Conservation (phyloP, 768 basidiomycete genomes). For the Termitomyces sp. region DNA sequence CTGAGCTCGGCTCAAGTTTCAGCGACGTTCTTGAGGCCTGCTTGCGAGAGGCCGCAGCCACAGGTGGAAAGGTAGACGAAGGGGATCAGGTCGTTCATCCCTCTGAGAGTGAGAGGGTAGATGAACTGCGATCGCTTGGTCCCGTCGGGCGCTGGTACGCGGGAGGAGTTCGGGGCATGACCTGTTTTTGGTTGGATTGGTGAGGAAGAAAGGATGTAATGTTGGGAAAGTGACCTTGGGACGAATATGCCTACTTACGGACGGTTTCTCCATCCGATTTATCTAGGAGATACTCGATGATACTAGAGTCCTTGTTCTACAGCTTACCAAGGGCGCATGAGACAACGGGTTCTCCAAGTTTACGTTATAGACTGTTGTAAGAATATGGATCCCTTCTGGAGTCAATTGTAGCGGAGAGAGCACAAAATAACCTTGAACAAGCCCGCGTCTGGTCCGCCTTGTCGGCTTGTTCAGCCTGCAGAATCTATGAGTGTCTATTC, state of each 20-base stretch:
- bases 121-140: conserved; percentile 68
- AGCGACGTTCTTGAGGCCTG: conserved; percentile 69
- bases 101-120: conserved; percentile 89
- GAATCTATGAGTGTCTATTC: not conserved
- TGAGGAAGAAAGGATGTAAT: not conserved
- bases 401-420: conserved; percentile 52
- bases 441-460: conserved; percentile 86
- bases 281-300: conserved; percentile 88
- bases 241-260: conserved; percentile 56
- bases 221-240: conserved; percentile 63
- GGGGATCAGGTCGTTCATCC: conserved; percentile 89
- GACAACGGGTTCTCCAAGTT: conserved; percentile 86
- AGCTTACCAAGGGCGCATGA: conserved; percentile 91
- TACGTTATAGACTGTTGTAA: conserved; percentile 58
- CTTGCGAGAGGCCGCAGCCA: conserved; percentile 89
- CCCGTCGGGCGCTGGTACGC: conserved; percentile 35
- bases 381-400: conserved; percentile 50
- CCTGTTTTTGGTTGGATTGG: conserved; percentile 39
- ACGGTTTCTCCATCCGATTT: conserved; percentile 84
- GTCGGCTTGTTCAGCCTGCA: conserved; percentile 81
- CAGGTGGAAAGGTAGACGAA: conserved; percentile 87
- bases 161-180: conserved; percentile 75
- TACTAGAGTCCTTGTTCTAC: conserved; percentile 94
- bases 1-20: conserved; percentile 34
- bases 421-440: conserved; percentile 90